Conservation (phyloP, 306 rosid species). For the Arachis hypogaea region DNA sequence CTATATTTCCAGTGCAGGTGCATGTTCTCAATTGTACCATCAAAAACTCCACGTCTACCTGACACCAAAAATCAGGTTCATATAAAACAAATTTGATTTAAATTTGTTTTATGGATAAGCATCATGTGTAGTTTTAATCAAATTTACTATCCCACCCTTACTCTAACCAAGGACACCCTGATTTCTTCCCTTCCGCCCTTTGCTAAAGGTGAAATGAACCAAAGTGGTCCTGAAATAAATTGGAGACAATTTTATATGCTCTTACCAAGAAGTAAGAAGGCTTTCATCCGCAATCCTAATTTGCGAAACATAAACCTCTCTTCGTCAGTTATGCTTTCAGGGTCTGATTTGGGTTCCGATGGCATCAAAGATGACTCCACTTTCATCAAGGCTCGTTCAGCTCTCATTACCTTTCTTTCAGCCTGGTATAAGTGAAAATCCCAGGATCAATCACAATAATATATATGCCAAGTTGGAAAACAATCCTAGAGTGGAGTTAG, state of each 20-base stretch:
- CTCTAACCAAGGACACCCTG: not conserved
- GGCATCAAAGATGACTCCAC: constrained; percentile 80
- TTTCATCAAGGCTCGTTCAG: constrained; percentile 76
- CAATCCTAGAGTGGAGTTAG: constrained; percentile 7
- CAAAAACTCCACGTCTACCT: constrained; percentile 98
- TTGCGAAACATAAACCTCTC: constrained; percentile 99
- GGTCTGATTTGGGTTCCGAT: constrained; percentile 67
- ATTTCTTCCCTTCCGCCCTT: constrained; percentile 22
- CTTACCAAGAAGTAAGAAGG: constrained; percentile 94
- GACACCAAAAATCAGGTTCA: constrained; percentile 44
- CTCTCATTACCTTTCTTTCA: constrained; percentile 71
- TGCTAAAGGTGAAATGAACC: constrained; percentile 32
- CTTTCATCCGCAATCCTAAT: constrained; percentile 96
- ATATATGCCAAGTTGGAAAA: constrained; percentile 25
- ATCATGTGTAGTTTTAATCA: no score
- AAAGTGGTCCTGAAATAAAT: constrained; percentile 21
- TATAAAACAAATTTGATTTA: constrained; percentile 1
- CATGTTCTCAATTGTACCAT: constrained; percentile 98
- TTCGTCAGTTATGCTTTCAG: constrained; percentile 88
- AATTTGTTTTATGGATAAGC: no score
- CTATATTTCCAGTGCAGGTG: constrained; percentile 98
- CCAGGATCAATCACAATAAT: constrained; percentile 33
- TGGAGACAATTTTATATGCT: not conserved
- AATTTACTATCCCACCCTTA: no score
- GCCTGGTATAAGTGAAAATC: constrained; percentile 55